Percentiles rank a stretch among this genome's conserved stretches.
Conservation (phyloP, 768 basidiomycete species). For the Exidia glandulosa region DNA sequence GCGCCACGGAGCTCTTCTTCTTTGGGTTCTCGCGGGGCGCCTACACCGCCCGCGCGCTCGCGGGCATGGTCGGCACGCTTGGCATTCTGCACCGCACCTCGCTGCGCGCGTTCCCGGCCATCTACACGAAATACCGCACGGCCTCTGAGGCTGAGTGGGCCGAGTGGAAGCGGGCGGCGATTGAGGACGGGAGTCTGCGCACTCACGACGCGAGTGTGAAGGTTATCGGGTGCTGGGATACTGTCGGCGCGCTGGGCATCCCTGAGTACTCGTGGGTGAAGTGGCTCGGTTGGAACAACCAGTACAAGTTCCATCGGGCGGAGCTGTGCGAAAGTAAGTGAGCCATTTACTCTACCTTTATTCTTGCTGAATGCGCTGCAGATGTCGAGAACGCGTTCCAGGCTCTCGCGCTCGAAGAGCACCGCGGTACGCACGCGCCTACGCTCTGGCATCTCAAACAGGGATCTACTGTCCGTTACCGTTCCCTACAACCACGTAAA, state of each 20-base stretch:
- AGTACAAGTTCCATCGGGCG: too few species aligned
- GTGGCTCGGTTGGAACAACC: too few species aligned
- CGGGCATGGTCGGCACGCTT: conserved; percentile 11
- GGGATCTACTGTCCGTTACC: too few species aligned
- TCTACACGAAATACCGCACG: conserved; percentile 7
- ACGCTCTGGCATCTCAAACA: conserved; percentile 9
- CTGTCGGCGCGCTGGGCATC: conserved; percentile 9
- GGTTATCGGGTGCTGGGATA: conserved; percentile 10
- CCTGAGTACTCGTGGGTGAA: too few species aligned
- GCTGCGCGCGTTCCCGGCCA: conserved; percentile 5
- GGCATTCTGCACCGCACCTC: conserved; percentile 6
- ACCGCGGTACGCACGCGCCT: conserved; percentile 13
- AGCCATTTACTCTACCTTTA: too few species aligned
- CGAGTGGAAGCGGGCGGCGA: too few species aligned
- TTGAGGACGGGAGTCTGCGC: too few species aligned
- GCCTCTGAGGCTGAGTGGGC: too few species aligned
- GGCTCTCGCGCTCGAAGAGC: conserved; percentile 16
- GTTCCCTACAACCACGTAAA: too few species aligned
- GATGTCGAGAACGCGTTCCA: conserved; percentile 14
- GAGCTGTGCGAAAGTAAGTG: too few species aligned
- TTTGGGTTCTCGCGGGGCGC: conserved; percentile 12
- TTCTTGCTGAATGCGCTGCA: too few species aligned
- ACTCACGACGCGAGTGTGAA: too few species aligned
- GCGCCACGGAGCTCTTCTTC: conserved; percentile 12
- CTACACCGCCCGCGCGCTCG: conserved; percentile 8